Percentiles rank a stretch among this genome's conserved stretches.
Evolutionary conservation across 169 alveolate genomes (phyloP).

Genomic region (Toxoplasma gondii): DNA sequence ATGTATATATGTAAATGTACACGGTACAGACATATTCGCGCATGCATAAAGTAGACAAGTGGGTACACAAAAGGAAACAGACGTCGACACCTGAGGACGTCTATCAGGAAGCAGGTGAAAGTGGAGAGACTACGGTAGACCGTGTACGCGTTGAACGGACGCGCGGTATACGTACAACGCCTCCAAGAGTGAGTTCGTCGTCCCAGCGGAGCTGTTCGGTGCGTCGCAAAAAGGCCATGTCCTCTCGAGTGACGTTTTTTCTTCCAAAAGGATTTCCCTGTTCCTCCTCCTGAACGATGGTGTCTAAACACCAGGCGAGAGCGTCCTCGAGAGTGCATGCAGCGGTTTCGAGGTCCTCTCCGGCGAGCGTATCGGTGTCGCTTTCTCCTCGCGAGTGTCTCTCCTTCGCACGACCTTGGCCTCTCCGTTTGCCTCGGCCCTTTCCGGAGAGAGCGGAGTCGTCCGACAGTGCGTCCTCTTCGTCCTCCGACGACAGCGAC

Average conservation of each 20-base stretch:
- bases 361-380: not conserved
- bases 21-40: not conserved
- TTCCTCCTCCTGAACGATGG: not conserved
- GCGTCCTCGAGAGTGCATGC: not conserved
- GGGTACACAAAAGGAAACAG: too few relatives aligned
- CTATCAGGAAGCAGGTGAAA: too few relatives aligned
- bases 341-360: not conserved
- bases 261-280: not conserved
- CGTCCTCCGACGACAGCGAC: not conserved
- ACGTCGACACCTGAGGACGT: too few relatives aligned
- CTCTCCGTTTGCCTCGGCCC: not conserved
- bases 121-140: too few relatives aligned
- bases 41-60: not conserved
- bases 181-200: slow-evolving; percentile 30
- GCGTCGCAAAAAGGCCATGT: not conserved
- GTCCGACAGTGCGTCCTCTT: not conserved
- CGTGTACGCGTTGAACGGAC: too few relatives aligned
- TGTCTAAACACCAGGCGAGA: slow-evolving; percentile 25
- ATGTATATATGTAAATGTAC: not conserved
- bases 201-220: slow-evolving; percentile 36
- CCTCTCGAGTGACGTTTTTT: not conserved
- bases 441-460: not conserved
- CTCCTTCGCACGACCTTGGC: not conserved
- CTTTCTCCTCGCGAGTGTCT: not conserved
- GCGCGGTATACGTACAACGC: not conserved